Evolutionary conservation across 169 alveolate species (phyloP).

Genomic region (Miamiensis avidus): DNA sequence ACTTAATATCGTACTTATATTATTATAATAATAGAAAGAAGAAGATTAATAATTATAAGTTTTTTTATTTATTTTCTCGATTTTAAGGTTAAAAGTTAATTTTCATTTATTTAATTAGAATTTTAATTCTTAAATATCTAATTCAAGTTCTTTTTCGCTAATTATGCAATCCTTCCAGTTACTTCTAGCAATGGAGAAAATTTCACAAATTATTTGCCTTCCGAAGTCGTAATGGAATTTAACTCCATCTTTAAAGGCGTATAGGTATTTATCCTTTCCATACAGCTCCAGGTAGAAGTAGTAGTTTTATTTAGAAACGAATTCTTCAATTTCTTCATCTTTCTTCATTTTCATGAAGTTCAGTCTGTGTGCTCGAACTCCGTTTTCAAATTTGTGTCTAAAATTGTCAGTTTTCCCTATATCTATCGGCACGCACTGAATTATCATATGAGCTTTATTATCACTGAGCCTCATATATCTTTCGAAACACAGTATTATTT

Average conservation of each 20-base stretch:
- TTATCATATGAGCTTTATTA: slow-evolving; percentile 6
- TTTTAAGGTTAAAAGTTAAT: too few relatives aligned
- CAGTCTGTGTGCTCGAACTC: slow-evolving; percentile 6
- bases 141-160: not conserved
- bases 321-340: not conserved
- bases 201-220: slow-evolving; percentile 20
- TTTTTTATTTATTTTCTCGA: too few relatives aligned
- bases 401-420: not conserved
- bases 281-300: slow-evolving; percentile 15
- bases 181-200: slow-evolving; percentile 5
- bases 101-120: too few relatives aligned
- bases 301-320: slow-evolving; percentile 7
- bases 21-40: too few relatives aligned
- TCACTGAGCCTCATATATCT: slow-evolving; percentile 12
- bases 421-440: slow-evolving; percentile 19
- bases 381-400: slow-evolving; percentile 2
- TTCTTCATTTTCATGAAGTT: slow-evolving; percentile 9
- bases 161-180: slow-evolving; percentile 8
- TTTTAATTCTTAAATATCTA: not conserved
- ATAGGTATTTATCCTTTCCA: slow-evolving; percentile 1
- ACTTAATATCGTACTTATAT: too few relatives aligned
- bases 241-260: slow-evolving; percentile 10
- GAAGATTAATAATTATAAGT: too few relatives aligned
- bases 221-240: slow-evolving; percentile 22
- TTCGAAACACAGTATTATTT: slow-evolving; percentile 1